These are phyloP conservation scores for Zarea fungicola DNA, from an alignment of 2,329 filamentous ascomycete species.

Conservation along the genomic window DNA sequence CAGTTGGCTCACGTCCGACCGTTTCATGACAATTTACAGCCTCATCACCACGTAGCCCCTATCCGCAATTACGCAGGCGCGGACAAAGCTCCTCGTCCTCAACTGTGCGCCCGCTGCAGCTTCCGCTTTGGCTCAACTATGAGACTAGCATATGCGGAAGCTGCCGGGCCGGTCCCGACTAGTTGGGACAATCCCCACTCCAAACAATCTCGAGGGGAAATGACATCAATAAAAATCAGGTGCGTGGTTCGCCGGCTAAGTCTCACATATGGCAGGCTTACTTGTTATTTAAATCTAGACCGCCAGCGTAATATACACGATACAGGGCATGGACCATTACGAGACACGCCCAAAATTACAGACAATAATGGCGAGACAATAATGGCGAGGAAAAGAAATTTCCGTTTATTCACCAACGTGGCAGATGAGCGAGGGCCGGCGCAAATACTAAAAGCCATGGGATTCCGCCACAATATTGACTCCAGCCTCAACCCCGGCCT, in stretches of 20 bases:
- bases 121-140: background rate
- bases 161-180: conserved; percentile 10
- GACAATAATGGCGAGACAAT: no score
- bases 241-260: no score
- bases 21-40: background rate
- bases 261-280: no score
- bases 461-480: background rate
- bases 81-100: background rate
- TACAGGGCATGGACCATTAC: no score
- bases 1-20: background rate
- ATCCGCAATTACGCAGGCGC: background rate
- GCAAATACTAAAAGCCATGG: no score
- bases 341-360: no score
- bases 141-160: conserved; percentile 8
- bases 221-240: conserved; percentile 7
- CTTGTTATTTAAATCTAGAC: no score
- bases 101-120: conserved; percentile 3
- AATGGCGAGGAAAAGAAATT: no score
- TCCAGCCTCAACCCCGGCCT: background rate
- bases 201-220: conserved; percentile 10
- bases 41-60: background rate
- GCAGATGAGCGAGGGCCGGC: background rate
- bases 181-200: conserved; percentile 8
- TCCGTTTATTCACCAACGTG: no score
- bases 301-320: no score